Base-by-base conservation (phyloP, 2,329 filamentous ascomycete genomes). In the Fonsecaea pugnacius region DNA sequence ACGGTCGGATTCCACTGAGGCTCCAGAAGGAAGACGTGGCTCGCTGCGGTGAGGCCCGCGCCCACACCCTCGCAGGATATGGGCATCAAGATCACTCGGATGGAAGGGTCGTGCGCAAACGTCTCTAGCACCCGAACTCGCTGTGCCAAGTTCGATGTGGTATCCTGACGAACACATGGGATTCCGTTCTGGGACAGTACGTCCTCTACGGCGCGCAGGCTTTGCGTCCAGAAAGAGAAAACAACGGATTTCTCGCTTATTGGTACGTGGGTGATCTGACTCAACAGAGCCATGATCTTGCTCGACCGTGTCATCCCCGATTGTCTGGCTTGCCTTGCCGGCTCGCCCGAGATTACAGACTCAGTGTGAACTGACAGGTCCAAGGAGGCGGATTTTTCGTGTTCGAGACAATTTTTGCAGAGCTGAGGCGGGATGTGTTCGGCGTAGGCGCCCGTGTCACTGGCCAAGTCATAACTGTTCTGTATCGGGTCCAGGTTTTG, bases 61-160 rank as follows among this genome's bases (percentile, higher is more conserved):
- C 62, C 82, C 24, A 81, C 79, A n/a, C 82, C 81, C 38, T 81
- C 84, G 58, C 83, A 85, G 0, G 79, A 78, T 1, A 85, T 71
- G 0, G 83, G 84, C 0, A 85, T 70, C 0, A 85, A 74, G 60
- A 84, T 76, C 3, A 85, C 78, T 0, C 73, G 72, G 3, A 81
- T 69, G 24, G 30, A 35, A 36, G 30, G 10, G 12, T 56, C 1
- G 1, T 0, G 9, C 1, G 6, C 32, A 63, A 38, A 56, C 4
- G 6, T 5, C 3, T 69, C 50, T 50, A 68, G 21, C 60, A 21
- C 10, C 36, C 27, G 33, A 1, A 24, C 9, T 30, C 43, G 43
- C 21, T 51, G n/a, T 27, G 46, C 7, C 7, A 24, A 16, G 10
- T 9, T 24, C 27, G 40, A 9, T 14, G 5, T 38, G 10, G 24